Evolutionary conservation across 495 filamentous ascomycete species (phyloP), one percentile per base, ranked within the genome.

Genomic region (Neurospora sublineolata): DNA sequence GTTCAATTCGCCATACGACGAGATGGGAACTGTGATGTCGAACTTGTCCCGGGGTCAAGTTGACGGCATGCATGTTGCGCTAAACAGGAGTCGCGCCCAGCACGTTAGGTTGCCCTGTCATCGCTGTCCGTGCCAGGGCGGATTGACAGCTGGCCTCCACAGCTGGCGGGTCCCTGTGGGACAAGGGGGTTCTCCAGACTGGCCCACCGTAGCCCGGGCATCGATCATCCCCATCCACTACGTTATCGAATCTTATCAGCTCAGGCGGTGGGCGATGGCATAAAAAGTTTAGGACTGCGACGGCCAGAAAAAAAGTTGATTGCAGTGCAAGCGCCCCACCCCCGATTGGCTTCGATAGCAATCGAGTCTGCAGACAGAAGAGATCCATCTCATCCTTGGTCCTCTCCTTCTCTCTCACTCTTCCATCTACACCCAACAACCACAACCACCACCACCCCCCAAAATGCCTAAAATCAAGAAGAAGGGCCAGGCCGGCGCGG

Each of bases 401-500:
- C 23, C 52, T 60, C 74, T 69, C 74, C 75, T 73, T 73, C 74
- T 67, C 74, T 67, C 74, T 72, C 33, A 40, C 60, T 36, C 69
- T 46, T 38, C 7, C 40, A 37, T 11, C 20, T 33, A 11, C 18
- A 27, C 14, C 52, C 52, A 44, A 52, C 69, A 68, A 38, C 67
- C 40, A 41, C 68, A 42, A 60, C 41, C 46, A 30, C 42, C 52
- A 73, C 20, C 39, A 68, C 67, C 37, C n/a, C 14, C 71, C 44
- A 72, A 75, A n/a, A 97, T 97, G 94, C 90, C 80, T 39, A 90
- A 87, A 74, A 93, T 97, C 72, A 97, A 97, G 90, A 97, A 94
- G 88, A 97, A 96, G 86, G 94, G 95, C 77, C 91, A 90, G 77
- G 88, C 93, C 79, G 95, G 95, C 83, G 88, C 91, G 82, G 94